phyloP scores from a whole-genome alignment of 768 basidiomycete species.

The Hygrophorus pudorinus region DNA sequence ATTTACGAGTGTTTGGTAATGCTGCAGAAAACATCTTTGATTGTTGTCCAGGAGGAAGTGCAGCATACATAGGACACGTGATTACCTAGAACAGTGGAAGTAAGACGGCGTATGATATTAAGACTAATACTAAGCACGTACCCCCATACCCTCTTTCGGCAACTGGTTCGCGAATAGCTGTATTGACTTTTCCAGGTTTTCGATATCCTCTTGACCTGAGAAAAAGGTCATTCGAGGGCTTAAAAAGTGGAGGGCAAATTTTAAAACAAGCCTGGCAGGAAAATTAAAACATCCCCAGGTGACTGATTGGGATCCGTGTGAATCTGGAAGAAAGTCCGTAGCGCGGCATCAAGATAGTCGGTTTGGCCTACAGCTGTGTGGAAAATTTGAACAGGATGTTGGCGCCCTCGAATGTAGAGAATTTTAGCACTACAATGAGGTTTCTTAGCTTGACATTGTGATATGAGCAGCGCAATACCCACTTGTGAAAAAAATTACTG shows the following conservation, averaged over 20 bases:
- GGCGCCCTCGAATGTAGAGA: slow-evolving; percentile 86
- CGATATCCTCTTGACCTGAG: slow-evolving; percentile 95
- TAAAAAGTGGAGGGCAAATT: not conserved
- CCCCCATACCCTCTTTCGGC: slow-evolving; percentile 44
- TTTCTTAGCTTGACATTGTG: not conserved
- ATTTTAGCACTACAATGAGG: slow-evolving; percentile 61
- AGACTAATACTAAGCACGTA: slow-evolving; percentile 21
- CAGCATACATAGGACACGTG: slow-evolving; percentile 78
- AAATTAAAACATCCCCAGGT: slow-evolving; percentile 85
- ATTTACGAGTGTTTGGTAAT: slow-evolving; percentile 66
- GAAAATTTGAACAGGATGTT: slow-evolving; percentile 82
- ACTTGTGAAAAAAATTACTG: slow-evolving; percentile 80
- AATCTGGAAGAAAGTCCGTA: slow-evolving; percentile 92
- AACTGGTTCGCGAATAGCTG: slow-evolving; percentile 57
- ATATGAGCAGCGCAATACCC: slow-evolving; percentile 18
- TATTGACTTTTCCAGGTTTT: slow-evolving; percentile 72
- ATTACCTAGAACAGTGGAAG: slow-evolving; percentile 39
- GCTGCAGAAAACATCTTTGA: slow-evolving; percentile 64
- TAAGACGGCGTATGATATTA: not conserved
- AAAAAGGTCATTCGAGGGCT: not conserved
- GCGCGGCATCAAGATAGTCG: slow-evolving; percentile 83
- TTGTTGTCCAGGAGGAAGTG: slow-evolving; percentile 71
- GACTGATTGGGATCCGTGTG: slow-evolving; percentile 54
- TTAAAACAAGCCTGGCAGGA: slow-evolving; percentile 61
- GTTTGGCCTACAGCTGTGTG: slow-evolving; percentile 63